Evolutionary conservation across 1,284 basidiomycete species (phyloP).

Genomic region (Sutorius eximius): DNA sequence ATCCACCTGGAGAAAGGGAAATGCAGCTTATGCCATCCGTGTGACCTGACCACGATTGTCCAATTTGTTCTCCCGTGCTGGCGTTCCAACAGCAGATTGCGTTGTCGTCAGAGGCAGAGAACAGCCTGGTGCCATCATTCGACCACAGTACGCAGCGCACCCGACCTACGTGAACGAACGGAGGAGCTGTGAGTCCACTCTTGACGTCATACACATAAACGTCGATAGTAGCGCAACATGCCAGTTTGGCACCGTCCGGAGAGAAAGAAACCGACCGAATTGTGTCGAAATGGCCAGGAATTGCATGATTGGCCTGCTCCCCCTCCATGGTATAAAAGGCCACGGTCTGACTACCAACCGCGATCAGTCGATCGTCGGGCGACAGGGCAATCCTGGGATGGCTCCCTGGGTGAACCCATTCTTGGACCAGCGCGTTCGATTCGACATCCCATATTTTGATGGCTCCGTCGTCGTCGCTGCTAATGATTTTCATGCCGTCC

Average conservation of each 20-base stretch:
- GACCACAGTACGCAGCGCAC: too few species aligned
- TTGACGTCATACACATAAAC: too few species aligned
- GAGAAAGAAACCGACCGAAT: too few species aligned
- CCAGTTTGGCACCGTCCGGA: too few species aligned
- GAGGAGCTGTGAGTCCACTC: too few species aligned
- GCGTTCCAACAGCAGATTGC: neutral
- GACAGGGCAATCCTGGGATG: neutral
- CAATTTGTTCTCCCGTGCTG: neutral
- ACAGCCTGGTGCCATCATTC: too few species aligned
- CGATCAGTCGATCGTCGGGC: constrained; percentile 4
- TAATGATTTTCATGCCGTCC: constrained; percentile 6
- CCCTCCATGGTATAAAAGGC: neutral
- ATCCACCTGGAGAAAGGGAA: too few species aligned
- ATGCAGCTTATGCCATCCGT: fast-evolving
- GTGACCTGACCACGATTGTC: constrained; percentile 9
- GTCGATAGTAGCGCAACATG: too few species aligned
- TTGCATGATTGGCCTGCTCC: neutral
- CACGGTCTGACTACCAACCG: neutral
- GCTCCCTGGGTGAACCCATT: neutral
- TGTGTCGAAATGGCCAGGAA: too few species aligned
- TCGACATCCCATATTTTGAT: constrained; percentile 7
- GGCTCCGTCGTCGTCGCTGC: neutral
- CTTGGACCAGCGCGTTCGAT: neutral
- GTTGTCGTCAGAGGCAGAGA: neutral
- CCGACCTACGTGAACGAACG: too few species aligned